A percentile compares a stretch with the other conserved stretches of the same genome.
Evolutionary conservation across 2,329 filamentous ascomycete genomes (phyloP).

Genomic region (Lachnellula hyalina): DNA sequence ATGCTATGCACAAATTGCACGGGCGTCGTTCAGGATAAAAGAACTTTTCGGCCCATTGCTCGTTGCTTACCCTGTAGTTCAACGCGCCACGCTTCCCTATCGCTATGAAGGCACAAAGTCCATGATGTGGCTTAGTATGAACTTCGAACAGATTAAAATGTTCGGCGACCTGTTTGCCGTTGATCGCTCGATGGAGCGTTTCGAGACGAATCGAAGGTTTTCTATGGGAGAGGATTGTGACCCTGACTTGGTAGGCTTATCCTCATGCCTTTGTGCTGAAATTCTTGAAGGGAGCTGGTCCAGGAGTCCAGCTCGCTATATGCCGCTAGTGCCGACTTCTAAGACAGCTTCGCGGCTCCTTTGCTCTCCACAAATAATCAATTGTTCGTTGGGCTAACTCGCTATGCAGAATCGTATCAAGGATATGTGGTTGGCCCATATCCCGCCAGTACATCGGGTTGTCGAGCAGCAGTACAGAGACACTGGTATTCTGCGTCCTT

Average conservation of each 20-base stretch:
- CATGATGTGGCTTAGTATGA: neutral
- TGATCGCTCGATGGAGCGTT: neutral
- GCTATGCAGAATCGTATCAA: neutral
- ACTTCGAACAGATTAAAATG: neutral
- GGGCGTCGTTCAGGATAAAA: neutral
- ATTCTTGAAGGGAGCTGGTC: too few species aligned
- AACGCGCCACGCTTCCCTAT: too few species aligned
- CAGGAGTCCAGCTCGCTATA: too few species aligned
- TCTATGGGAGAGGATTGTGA: neutral
- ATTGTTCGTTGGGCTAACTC: too few species aligned
- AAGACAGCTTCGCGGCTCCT: too few species aligned
- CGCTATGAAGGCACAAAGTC: too few species aligned
- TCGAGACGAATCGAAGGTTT: neutral
- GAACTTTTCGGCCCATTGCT: neutral
- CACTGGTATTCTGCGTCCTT: constrained; percentile 1
- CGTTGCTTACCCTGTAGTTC: too few species aligned
- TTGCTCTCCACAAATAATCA: too few species aligned
- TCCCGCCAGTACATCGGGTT: neutral
- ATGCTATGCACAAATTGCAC: neutral
- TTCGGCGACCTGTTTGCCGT: neutral
- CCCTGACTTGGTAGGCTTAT: neutral
- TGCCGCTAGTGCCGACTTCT: too few species aligned
- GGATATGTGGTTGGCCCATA: neutral
- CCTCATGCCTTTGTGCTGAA: too few species aligned
- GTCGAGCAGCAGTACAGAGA: neutral